Evolutionary conservation across 2,329 filamentous ascomycete species (phyloP).

Genomic region (Cercospora citrullina): DNA sequence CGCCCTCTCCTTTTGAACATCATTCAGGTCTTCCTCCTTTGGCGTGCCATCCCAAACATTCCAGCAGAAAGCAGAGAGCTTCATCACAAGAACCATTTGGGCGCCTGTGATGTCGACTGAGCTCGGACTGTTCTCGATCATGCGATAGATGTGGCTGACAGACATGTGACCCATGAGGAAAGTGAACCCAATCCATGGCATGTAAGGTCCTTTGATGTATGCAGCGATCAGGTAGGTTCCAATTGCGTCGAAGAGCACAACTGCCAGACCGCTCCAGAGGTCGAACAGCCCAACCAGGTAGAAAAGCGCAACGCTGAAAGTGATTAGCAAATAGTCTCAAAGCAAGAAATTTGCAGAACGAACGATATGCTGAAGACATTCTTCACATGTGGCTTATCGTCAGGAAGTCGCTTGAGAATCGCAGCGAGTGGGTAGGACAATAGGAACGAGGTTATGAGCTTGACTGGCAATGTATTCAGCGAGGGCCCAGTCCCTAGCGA

Average conservation of each 20-base stretch:
- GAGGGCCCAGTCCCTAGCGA: not conserved
- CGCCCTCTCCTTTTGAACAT: conserved; percentile 80
- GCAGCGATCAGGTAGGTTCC: conserved; percentile 82
- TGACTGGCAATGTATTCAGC: conserved; percentile 60
- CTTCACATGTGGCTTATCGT: conserved; percentile 78
- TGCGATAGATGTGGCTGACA: conserved; percentile 80
- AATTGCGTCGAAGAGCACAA: conserved; percentile 74
- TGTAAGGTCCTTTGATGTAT: conserved; percentile 81
- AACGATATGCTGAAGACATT: conserved; percentile 84
- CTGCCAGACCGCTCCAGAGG: conserved; percentile 80
- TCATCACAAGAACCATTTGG: conserved; percentile 99
- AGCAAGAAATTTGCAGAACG: not conserved
- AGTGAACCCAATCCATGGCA: conserved; percentile 95
- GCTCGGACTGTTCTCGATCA: conserved; percentile 65
- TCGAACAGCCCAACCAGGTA: conserved; percentile 93
- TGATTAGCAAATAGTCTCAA: conserved; percentile 6
- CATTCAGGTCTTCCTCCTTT: conserved; percentile 75
- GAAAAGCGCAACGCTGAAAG: conserved; percentile 71
- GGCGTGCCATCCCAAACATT: conserved; percentile 91
- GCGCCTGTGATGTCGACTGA: conserved; percentile 85
- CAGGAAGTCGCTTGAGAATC: conserved; percentile 84
- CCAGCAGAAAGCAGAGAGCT: conserved; percentile 95
- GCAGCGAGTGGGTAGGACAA: conserved; percentile 89
- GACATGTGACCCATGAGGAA: conserved; percentile 97
- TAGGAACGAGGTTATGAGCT: conserved; percentile 86